phyloP scores from a whole-genome alignment of 768 basidiomycete genomes.

The Lentinula aciculospora region DNA sequence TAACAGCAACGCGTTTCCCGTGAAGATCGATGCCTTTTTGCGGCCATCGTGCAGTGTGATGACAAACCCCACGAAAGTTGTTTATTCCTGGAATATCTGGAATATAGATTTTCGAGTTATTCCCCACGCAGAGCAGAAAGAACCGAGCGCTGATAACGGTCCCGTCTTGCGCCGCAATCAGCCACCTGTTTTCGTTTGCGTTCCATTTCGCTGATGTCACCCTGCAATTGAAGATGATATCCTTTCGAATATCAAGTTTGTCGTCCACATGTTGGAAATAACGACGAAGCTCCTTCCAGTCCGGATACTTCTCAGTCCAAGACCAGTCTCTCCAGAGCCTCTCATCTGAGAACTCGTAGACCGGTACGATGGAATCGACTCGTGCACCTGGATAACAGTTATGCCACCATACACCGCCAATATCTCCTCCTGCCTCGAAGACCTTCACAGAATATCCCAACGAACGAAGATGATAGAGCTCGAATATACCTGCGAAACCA shows the following conservation, averaged over 20 bases:
- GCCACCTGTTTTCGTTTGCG: conserved; percentile 15
- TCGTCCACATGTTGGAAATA: conserved; percentile 20
- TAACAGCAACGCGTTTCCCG: conserved; percentile 21
- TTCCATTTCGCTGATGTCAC: conserved; percentile 19
- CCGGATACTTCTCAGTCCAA: conserved; percentile 7
- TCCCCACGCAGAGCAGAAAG: conserved; percentile 20
- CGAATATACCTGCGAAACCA: conserved; percentile 20
- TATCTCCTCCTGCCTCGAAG: conserved; percentile 12
- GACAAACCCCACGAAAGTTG: conserved; percentile 16
- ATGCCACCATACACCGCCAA: conserved; percentile 20
- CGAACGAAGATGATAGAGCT: neutral
- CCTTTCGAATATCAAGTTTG: conserved; percentile 19
- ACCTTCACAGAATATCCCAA: conserved; percentile 3
- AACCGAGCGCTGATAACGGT: conserved; percentile 12
- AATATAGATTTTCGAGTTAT: conserved; percentile 17
- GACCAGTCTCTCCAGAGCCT: conserved; percentile 21
- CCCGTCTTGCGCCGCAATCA: conserved; percentile 15
- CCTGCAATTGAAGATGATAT: conserved; percentile 18
- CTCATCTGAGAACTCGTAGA: conserved; percentile 19
- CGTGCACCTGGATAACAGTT: conserved; percentile 23
- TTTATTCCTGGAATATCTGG: conserved; percentile 18
- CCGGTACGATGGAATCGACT: conserved; percentile 20
- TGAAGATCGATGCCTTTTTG: conserved; percentile 16
- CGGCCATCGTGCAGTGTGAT: conserved; percentile 21
- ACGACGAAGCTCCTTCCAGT: conserved; percentile 14